phyloP scores from a whole-genome alignment of 345 rosid genomes.

The Eucalyptus sp. region DNA sequence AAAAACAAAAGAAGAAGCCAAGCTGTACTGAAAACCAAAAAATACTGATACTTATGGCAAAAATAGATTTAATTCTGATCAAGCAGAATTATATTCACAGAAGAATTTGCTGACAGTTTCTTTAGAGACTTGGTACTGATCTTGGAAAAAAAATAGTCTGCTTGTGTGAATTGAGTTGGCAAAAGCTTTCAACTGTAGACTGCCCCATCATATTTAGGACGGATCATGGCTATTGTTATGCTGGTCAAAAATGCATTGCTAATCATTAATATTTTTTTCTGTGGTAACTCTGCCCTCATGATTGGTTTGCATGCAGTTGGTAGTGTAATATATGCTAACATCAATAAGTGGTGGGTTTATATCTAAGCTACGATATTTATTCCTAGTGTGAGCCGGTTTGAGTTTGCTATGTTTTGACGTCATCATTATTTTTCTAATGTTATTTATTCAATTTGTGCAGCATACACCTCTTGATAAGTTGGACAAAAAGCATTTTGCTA shows the following conservation, averaged over 20 bases:
- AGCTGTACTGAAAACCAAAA: neutral
- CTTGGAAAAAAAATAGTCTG: neutral
- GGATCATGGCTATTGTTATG: neutral
- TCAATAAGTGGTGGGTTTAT: neutral
- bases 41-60: neutral
- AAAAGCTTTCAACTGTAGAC: neutral
- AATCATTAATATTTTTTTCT: neutral
- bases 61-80: neutral
- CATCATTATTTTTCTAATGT: neutral
- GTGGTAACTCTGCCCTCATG: neutral
- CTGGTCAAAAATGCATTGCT: neutral
- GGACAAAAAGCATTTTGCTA: slow-evolving; percentile 90
- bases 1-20: neutral
- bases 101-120: neutral
- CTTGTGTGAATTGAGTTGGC: neutral
- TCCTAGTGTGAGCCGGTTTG: neutral
- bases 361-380: neutral
- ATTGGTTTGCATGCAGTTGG: neutral
- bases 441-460: slow-evolving; percentile 22
- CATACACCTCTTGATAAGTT: slow-evolving; percentile 65
- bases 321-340: neutral
- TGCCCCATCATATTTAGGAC: neutral
- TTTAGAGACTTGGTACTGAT: neutral
- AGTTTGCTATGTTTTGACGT: neutral
- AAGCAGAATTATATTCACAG: neutral